Base-by-base conservation (phyloP, 345 rosid genomes). In the Populus deltoides region DNA sequence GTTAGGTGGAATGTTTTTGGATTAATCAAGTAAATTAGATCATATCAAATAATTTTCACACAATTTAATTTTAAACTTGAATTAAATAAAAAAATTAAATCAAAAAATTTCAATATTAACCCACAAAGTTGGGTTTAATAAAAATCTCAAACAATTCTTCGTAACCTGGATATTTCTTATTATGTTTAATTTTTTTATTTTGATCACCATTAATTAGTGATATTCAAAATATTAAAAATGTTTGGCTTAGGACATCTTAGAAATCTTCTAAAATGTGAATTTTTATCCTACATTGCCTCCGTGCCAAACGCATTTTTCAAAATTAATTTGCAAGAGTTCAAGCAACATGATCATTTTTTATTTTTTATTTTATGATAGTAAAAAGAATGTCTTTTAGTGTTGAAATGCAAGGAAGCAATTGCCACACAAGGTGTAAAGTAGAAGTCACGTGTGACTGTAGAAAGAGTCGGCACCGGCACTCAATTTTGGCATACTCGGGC, bases 31-130 rank as follows among this genome's bases (percentile, higher is more conserved):
- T 39, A 0, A 0, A 39, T 39, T 39, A 0, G 0, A 9, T 39
- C 8, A 36, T 1, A 1, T 6, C 8, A 7, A 38, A 6, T 0
- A 38, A 38, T 0, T 38, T 0, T 38, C 0, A 6, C 0, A 38
- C 0, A 0, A 33, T 33, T 38, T 38, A 6, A 7, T 38, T 38
- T 38, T 38, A 38, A 38, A 38, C 1, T 38, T 1, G 0, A 33
- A 0, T 0, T 4, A 4, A 0, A 33, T 0, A 33, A 33, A 33
- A 33, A 0, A 33, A 0, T 33, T 0, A 0, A 33, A 0, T 33
- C 3, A 4, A 0, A 4, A 33, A 0, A 4, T 2, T 2, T 41
- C 0, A 41, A 41, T 1, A 10, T 2, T 41, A 12, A 41, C 3
- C 1, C 6, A 10, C 3, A 10, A 9, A 0, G 0, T 3, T 12